These are phyloP conservation scores for Arachis hypogaea DNA, from an alignment of 306 rosid species.

Conservation along the genomic window DNA sequence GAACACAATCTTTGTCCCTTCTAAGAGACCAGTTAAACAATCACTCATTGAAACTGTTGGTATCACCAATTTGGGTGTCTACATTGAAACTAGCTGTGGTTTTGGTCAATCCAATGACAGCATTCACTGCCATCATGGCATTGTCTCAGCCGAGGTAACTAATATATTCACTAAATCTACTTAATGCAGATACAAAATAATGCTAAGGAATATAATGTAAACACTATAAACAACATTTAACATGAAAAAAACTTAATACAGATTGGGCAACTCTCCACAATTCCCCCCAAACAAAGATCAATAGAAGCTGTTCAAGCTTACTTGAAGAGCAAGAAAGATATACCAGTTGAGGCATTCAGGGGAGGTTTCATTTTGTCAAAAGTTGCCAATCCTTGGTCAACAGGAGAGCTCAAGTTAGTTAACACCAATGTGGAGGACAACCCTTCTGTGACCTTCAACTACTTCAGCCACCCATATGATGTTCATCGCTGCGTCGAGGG, in stretches of 20 bases:
- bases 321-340: constrained; percentile 50
- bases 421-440: constrained; percentile 74
- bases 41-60: constrained; percentile 85
- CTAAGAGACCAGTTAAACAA: constrained; percentile 51
- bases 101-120: constrained; percentile 74
- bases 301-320: constrained; percentile 61
- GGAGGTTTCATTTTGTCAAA: constrained; percentile 90
- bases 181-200: background rate
- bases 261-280: constrained; percentile 89
- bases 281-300: constrained; percentile 85
- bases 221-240: no score
- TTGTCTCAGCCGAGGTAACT: constrained; percentile 86
- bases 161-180: constrained; percentile 9
- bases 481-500: constrained; percentile 75
- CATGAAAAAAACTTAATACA: constrained; percentile 16
- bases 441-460: constrained; percentile 83
- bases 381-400: constrained; percentile 65
- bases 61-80: constrained; percentile 75
- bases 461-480: constrained; percentile 74
- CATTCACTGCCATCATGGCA: constrained; percentile 83
- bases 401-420: constrained; percentile 62
- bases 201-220: background rate
- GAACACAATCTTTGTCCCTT: constrained; percentile 78
- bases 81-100: constrained; percentile 83
- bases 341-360: constrained; percentile 73